Evolutionary conservation across 345 rosid genomes (phyloP).

Genomic region (Microcos paniculata): DNA sequence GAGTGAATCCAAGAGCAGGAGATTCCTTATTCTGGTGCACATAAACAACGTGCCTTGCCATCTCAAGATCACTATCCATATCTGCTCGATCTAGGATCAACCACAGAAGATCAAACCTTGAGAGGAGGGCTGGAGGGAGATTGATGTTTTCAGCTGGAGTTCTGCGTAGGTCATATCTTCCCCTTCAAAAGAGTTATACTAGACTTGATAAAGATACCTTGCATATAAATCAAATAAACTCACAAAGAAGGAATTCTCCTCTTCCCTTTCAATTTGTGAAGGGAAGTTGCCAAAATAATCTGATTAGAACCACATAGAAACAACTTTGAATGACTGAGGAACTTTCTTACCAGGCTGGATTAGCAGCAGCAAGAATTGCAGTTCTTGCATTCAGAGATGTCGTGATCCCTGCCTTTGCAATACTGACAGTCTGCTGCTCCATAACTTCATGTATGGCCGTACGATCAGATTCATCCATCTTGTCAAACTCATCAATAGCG

Average conservation of each 20-base stretch:
- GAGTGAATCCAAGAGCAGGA: slow-evolving; percentile 90
- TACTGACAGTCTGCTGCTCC: slow-evolving; percentile 99
- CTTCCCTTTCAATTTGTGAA: not conserved
- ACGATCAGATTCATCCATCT: slow-evolving; percentile 99
- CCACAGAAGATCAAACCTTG: slow-evolving; percentile 94
- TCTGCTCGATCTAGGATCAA: slow-evolving; percentile 96
- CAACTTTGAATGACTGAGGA: slow-evolving; percentile 6
- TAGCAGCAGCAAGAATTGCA: slow-evolving; percentile 97
- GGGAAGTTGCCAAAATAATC: not conserved
- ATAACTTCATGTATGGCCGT: slow-evolving; percentile 98
- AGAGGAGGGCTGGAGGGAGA: slow-evolving; percentile 95
- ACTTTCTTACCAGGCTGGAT: slow-evolving; percentile 87
- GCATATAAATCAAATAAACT: slow-evolving; percentile 3
- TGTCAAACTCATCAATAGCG: slow-evolving; percentile 99
- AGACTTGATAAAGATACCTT: slow-evolving; percentile 17
- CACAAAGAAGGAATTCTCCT: not conserved
- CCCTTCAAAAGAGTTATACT: slow-evolving; percentile 53
- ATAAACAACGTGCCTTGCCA: slow-evolving; percentile 91
- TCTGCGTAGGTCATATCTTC: slow-evolving; percentile 89
- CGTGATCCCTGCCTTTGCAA: slow-evolving; percentile 98
- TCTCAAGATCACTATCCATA: slow-evolving; percentile 92
- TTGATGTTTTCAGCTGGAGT: slow-evolving; percentile 98
- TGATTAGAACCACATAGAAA: not conserved
- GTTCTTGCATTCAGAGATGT: slow-evolving; percentile 97
- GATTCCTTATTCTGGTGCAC: slow-evolving; percentile 91